Evolutionary conservation across 1,284 basidiomycete genomes (phyloP), one percentile per base, ranked within the genome.

Genomic region (Boletus semigastroideus): DNA sequence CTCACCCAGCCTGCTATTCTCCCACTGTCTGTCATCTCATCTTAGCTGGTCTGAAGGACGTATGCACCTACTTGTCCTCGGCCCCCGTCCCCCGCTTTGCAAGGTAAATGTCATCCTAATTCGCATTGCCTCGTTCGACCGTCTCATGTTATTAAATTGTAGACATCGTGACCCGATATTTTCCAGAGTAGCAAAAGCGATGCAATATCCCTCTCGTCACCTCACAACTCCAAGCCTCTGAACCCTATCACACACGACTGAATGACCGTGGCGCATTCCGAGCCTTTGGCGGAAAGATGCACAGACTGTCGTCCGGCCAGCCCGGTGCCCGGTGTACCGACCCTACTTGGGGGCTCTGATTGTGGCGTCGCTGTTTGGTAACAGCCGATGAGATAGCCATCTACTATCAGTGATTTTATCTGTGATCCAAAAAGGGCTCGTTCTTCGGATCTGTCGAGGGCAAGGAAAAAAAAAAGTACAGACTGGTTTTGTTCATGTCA

Each of bases 381-480:
- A 58, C 58, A 47, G 43, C 25, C 7, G 25, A 50, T 42, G 38
- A 42, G 17, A 54, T 38, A 42, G 40, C 37, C 53, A 46, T 42
- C 3, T 45, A 41, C 2, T n/a, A 40, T 50, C 42, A 30, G 25
- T 40, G 44, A 46, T 42, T 47, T 39, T 28, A 30, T n/a, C 31
- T 45, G 22, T 43, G 13, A 16, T 42, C 28, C 4, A 38, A 38
- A 38, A 38, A 38, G 3, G 16, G 39, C 13, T 33, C 31, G 20
- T 33, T 33, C 19, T 52, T 62, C 53, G 49, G 54, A 59, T 51
- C 59, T 42, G 17, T 42, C 13, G 19, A 28, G 30, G 19, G 27
- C 5, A 7, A 45, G n/a, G n/a, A 30, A 43, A 50, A 55, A 62
- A 34, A 45, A 51, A 57, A 9, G 59, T 62, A 58, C 30, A 52